These are phyloP conservation scores for Cairneyella variabilis DNA, from an alignment of 495 filamentous ascomycete species.

Conservation along the genomic window DNA sequence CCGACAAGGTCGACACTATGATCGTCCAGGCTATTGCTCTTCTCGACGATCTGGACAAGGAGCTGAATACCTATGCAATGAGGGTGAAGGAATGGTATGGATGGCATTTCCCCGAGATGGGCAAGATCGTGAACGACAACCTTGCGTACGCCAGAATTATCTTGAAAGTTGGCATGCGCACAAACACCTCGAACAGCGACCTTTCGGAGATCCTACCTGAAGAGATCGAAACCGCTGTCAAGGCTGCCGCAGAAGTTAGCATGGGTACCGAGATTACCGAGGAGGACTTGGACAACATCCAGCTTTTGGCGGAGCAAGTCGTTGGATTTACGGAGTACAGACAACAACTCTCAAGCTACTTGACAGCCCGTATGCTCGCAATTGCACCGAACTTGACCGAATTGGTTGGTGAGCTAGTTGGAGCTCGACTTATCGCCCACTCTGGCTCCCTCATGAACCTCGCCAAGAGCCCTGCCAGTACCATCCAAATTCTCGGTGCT, in stretches of 20 bases:
- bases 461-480: slow-evolving; percentile 93
- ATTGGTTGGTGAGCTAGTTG: slow-evolving; percentile 90
- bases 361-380: slow-evolving; percentile 90
- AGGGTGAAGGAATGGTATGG: slow-evolving; percentile 99
- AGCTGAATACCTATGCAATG: slow-evolving; percentile 98
- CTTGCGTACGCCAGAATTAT: slow-evolving; percentile 88
- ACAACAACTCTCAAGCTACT: slow-evolving; percentile 78
- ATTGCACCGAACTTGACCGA: slow-evolving; percentile 95
- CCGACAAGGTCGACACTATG: slow-evolving; percentile 99
- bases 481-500: slow-evolving; percentile 95
- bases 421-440: slow-evolving; percentile 92
- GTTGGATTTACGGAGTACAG: slow-evolving; percentile 88
- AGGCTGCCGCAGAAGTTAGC: slow-evolving; percentile 89
- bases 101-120: slow-evolving; percentile 99
- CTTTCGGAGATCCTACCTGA: slow-evolving; percentile 91
- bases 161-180: slow-evolving; percentile 80
- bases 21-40: slow-evolving; percentile 95
- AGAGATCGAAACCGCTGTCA: slow-evolving; percentile 89
- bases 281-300: slow-evolving; percentile 88
- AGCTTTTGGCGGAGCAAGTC: slow-evolving; percentile 87
- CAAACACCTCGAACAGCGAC: slow-evolving; percentile 69
- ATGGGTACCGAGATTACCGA: slow-evolving; percentile 97
- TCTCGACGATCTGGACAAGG: slow-evolving; percentile 96
- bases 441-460: slow-evolving; percentile 92
- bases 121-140: slow-evolving; percentile 96